phyloP scores from a whole-genome alignment of 352 stramenopile species.

The Globisporangium rhizosaccharum region DNA sequence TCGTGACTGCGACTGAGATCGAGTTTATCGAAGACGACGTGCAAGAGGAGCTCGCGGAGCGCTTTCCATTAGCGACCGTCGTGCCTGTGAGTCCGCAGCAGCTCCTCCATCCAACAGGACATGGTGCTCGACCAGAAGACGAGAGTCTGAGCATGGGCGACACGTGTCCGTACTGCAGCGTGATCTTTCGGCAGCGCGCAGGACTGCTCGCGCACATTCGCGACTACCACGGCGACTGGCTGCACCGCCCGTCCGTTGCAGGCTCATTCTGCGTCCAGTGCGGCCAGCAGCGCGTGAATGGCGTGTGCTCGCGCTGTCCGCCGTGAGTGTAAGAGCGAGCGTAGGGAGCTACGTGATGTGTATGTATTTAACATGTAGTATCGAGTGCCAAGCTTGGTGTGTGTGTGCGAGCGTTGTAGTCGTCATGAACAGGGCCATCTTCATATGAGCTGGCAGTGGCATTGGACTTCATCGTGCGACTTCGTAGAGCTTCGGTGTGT shows the following conservation, averaged over 20 bases:
- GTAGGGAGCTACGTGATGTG: not conserved
- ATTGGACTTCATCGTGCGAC: no score
- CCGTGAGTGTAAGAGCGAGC: not conserved
- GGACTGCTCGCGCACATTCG: conserved; percentile 48
- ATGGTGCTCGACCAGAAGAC: conserved; percentile 12
- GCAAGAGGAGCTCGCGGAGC: conserved; percentile 23
- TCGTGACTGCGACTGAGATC: conserved; percentile 49
- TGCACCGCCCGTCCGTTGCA: conserved; percentile 38
- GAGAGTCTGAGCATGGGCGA: conserved; percentile 26
- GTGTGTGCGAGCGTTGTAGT: not conserved
- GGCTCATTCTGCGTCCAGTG: conserved; percentile 51
- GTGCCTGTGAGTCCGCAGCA: conserved; percentile 4
- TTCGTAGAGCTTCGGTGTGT: not conserved
- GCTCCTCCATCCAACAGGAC: not conserved
- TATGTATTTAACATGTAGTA: not conserved
- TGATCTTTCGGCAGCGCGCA: conserved; percentile 30
- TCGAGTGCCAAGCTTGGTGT: not conserved
- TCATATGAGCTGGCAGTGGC: no score
- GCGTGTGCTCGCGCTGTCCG: conserved; percentile 35
- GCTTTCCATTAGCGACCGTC: conserved; percentile 31
- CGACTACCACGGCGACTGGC: conserved; percentile 48
- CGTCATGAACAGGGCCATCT: no score
- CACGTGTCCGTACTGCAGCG: conserved; percentile 47
- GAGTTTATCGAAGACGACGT: conserved; percentile 45
- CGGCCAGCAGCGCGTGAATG: conserved; percentile 32